Base-by-base conservation (phyloP, 441 rosid genomes). In the Populus hybrid region DNA sequence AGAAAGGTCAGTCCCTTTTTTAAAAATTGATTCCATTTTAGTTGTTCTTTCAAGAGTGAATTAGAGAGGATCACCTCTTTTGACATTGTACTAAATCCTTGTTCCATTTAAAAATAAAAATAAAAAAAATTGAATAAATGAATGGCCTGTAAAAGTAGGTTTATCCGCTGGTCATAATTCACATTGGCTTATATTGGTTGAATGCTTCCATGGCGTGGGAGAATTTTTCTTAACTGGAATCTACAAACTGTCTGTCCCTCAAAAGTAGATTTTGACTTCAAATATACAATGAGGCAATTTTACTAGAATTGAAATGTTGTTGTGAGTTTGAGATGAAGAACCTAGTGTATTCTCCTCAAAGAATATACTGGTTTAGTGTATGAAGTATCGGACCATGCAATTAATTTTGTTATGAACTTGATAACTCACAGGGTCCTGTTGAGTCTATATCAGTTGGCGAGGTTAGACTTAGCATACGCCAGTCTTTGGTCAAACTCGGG, bases 361-460 rank as follows among this genome's bases (percentile, higher is more conserved):
- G 8, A 18, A 53, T 18, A 53, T 53, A 18, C 61, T 53, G n/a
- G 7, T 53, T 18, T 53, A 53, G 61, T 53, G 61, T 18, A 18
- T 57, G 35, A 14, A 10, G 24, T 38, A 26, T 77, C 66, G 9
- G 69, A 63, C 71, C 69, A 32, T 78, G 73, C 23, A 74, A 70
- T 71, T 79, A 14, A 73, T 68, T 63, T 73, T 74, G 24, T 70
- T 73, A 71, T 36, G 69, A 70, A 72, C 80, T 84, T 78, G 77
- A 77, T 71, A 75, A 82, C 79, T 81, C 84, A 81, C 92, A 96
- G 99, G 99, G 99, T 85, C 85, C 97, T 65, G 76, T 96, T 85
- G 98, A 96, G 81, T 96, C 98, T 46, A 86, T 96, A 76, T 90
- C 93, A 69, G 92, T 92, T 82, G 94, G 98, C 71, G 99, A 94